These are phyloP conservation scores for Scheffersomyces lignosus DNA, from an alignment of 805 yeast species.

Conservation along the genomic window DNA sequence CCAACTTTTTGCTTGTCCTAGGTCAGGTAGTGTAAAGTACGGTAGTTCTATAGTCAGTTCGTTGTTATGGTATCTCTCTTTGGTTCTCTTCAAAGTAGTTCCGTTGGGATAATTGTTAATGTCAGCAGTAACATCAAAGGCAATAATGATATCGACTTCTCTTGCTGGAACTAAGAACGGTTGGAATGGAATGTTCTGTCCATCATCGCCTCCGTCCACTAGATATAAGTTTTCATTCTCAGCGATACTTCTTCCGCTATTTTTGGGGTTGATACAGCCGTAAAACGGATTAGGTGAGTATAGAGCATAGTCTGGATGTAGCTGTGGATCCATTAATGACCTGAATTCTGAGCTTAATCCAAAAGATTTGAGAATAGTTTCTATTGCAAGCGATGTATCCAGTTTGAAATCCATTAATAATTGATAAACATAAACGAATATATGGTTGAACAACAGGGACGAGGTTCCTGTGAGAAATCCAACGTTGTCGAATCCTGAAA, in stretches of 20 bases:
- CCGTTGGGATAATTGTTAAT: slow-evolving; percentile 59
- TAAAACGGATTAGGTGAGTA: slow-evolving; percentile 65
- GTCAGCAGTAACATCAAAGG: slow-evolving; percentile 53
- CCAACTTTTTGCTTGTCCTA: too few species aligned
- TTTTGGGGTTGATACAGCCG: slow-evolving; percentile 15
- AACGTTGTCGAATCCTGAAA: slow-evolving; percentile 55
- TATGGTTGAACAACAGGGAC: slow-evolving; percentile 59
- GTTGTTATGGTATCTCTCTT: slow-evolving; percentile 26
- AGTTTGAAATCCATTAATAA: slow-evolving; percentile 31
- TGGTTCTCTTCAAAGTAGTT: slow-evolving; percentile 40
- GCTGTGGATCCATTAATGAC: slow-evolving; percentile 23
- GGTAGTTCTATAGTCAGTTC: slow-evolving; percentile 11
- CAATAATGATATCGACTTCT: slow-evolving; percentile 37
- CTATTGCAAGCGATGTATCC: slow-evolving; percentile 32
- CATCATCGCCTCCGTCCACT: slow-evolving; percentile 52
- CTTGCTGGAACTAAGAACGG: slow-evolving; percentile 40
- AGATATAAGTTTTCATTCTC: slow-evolving; percentile 24
- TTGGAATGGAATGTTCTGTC: slow-evolving; percentile 48
- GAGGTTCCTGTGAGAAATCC: slow-evolving; percentile 65
- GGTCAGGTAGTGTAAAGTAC: slow-evolving; percentile 6
- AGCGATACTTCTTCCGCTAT: slow-evolving; percentile 9
- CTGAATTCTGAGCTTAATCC: slow-evolving; percentile 38
- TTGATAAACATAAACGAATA: slow-evolving; percentile 50
- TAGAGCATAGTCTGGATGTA: slow-evolving; percentile 59
- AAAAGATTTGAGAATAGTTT: slow-evolving; percentile 41